These are phyloP conservation scores for Aeschynomene evenia DNA, from an alignment of 306 rosid species.

Conservation along the genomic window DNA sequence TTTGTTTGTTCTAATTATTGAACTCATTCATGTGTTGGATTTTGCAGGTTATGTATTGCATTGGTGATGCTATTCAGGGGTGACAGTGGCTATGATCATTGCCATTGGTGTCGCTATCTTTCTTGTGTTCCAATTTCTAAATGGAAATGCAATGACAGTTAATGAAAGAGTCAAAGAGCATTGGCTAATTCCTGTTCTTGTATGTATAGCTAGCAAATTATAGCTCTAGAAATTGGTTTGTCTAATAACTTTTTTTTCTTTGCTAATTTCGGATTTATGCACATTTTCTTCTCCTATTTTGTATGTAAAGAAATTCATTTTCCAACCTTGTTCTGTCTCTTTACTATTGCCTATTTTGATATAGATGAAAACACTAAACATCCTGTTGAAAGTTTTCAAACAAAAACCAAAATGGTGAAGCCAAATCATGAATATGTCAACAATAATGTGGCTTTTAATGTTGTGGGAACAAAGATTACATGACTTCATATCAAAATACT, in stretches of 20 bases:
- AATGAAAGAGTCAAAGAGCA: conserved; percentile 18
- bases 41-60: conserved; percentile 54
- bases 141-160: conserved; percentile 57
- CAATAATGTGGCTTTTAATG: conserved; percentile 23
- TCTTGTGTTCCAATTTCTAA: conserved; percentile 68
- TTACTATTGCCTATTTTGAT: not conserved
- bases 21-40: conserved; percentile 25
- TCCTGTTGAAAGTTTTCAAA: not conserved
- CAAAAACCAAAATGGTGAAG: conserved; percentile 17
- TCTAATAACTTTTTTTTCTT: not conserved
- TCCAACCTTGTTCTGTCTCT: not conserved
- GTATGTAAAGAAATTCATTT: conserved; percentile 18
- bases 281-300: not conserved
- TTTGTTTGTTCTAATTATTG: conserved; percentile 22
- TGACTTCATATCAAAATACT: conserved; percentile 42
- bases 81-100: conserved; percentile 59
- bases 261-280: conserved; percentile 22
- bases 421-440: not conserved
- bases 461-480: conserved; percentile 20
- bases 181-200: conserved; percentile 3
- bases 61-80: conserved; percentile 64
- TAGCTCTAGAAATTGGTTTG: conserved; percentile 16
- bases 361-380: conserved; percentile 10
- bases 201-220: conserved; percentile 30
- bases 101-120: conserved; percentile 79